These are phyloP conservation scores for Colletotrichum lentis DNA, from an alignment of 2,329 filamentous ascomycete species.

Conservation along the genomic window DNA sequence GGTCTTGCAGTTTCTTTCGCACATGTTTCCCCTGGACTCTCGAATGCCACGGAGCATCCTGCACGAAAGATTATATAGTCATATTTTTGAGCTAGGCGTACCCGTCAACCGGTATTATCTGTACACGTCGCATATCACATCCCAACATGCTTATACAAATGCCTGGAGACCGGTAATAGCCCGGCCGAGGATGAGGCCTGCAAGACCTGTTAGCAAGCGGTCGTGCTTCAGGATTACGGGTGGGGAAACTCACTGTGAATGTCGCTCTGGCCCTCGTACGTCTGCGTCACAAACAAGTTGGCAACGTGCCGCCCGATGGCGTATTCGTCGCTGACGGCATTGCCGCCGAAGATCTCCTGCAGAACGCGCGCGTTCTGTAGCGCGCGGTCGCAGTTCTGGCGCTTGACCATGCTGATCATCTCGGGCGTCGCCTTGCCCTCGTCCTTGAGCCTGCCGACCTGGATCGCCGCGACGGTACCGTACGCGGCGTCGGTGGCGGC, in stretches of 20 bases:
- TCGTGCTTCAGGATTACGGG: not conserved
- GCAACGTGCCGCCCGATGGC: slow-evolving; percentile 93
- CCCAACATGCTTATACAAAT: slow-evolving; percentile 64
- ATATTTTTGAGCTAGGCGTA: not conserved
- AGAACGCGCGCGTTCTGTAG: slow-evolving; percentile 79
- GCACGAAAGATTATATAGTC: not conserved
- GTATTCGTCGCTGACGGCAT: slow-evolving; percentile 98
- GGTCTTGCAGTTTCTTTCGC: not conserved
- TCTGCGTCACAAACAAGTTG: slow-evolving; percentile 96
- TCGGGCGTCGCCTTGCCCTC: slow-evolving; percentile 87
- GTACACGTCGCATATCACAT: not conserved
- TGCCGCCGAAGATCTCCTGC: slow-evolving; percentile 96
- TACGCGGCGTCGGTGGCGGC: slow-evolving; percentile 90
- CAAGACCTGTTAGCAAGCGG: not conserved
- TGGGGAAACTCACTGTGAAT: slow-evolving; percentile 79
- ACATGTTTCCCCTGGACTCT: not conserved
- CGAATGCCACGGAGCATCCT: not conserved
- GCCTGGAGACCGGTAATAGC: slow-evolving; percentile 80
- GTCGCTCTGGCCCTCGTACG: slow-evolving; percentile 97
- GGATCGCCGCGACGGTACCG: slow-evolving; percentile 86
- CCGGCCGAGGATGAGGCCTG: slow-evolving; percentile 73
- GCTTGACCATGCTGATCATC: slow-evolving; percentile 97
- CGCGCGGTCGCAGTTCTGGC: slow-evolving; percentile 95
- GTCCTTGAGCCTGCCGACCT: slow-evolving; percentile 93
- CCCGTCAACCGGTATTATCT: not conserved